phyloP scores from a whole-genome alignment of 139 green algal genomes.

The Micractinium sp. region DNA sequence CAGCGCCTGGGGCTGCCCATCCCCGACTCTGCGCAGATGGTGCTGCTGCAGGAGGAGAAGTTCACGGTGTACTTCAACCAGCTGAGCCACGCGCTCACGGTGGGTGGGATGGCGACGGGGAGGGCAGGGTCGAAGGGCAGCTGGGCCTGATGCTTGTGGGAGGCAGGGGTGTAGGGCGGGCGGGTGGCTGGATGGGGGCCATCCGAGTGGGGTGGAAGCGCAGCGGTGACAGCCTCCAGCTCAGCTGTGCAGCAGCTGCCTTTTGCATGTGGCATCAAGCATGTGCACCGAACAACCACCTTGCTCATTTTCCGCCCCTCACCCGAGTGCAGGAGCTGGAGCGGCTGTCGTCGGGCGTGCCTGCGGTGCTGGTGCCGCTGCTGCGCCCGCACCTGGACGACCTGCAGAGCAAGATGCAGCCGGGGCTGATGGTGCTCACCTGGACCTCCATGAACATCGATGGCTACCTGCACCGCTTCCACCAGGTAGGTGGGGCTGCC shows the following conservation, averaged over 20 bases:
- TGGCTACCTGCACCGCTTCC: constrained; percentile 88
- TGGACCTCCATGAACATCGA: constrained; percentile 96
- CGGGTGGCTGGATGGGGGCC: neutral
- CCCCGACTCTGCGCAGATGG: constrained; percentile 78
- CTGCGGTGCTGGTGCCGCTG: constrained; percentile 75
- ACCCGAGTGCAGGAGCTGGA: constrained; percentile 68
- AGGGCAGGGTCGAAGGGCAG: neutral
- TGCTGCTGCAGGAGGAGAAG: constrained; percentile 86
- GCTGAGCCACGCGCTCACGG: constrained; percentile 73
- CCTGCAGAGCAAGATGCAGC: constrained; percentile 87
- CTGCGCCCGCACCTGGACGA: constrained; percentile 87
- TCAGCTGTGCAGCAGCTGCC: neutral
- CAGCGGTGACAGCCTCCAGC: neutral
- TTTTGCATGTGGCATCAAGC: neutral
- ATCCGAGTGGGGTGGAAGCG: too few species aligned
- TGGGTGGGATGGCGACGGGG: neutral
- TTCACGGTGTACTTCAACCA: constrained; percentile 91
- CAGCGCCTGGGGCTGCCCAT: constrained; percentile 85
- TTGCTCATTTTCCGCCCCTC: neutral
- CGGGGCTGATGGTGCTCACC: constrained; percentile 75
- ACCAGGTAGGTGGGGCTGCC: constrained; percentile 53
- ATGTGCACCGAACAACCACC: too few species aligned
- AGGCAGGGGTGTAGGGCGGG: neutral
- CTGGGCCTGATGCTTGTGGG: neutral
- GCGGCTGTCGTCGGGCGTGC: constrained; percentile 63